Conservation (phyloP, 2,329 filamentous ascomycete species). For the Cladosporium sp. region DNA sequence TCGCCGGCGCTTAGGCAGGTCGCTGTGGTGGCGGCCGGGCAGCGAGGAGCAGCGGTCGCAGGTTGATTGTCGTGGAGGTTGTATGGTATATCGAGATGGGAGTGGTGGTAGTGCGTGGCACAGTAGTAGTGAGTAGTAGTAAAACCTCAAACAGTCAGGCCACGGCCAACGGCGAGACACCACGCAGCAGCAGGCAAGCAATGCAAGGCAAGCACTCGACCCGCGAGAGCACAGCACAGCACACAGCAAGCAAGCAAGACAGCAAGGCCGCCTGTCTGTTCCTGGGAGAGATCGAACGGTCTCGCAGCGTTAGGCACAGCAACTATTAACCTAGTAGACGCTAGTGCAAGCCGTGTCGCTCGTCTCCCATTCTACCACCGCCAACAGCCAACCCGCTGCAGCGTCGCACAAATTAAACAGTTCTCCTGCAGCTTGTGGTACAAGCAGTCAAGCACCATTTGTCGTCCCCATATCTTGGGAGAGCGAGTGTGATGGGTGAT, state of each 20-base stretch:
- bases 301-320: slow-evolving; percentile 7
- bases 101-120: not conserved
- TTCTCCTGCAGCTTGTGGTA: not conserved
- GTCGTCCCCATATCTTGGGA: not conserved
- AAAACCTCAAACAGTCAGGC: not conserved
- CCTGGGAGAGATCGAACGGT: not conserved
- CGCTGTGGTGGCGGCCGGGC: not conserved
- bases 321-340: slow-evolving; percentile 1
- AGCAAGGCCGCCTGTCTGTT: not conserved
- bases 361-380: slow-evolving; percentile 5
- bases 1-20: slow-evolving; percentile 16
- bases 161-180: not conserved
- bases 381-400: slow-evolving; percentile 2
- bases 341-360: slow-evolving; percentile 13
- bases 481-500: not conserved
- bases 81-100: not conserved
- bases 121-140: not conserved
- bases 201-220: slow-evolving; percentile 1
- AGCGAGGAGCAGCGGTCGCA: not conserved
- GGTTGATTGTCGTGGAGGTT: not conserved
- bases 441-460: not conserved
- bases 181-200: not conserved
- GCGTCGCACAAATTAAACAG: slow-evolving; percentile 5
- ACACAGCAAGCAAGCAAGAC: not conserved
- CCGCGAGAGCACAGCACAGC: not conserved